Conservation (phyloP, 495 filamentous ascomycete genomes). For the Neurospora terricola region DNA sequence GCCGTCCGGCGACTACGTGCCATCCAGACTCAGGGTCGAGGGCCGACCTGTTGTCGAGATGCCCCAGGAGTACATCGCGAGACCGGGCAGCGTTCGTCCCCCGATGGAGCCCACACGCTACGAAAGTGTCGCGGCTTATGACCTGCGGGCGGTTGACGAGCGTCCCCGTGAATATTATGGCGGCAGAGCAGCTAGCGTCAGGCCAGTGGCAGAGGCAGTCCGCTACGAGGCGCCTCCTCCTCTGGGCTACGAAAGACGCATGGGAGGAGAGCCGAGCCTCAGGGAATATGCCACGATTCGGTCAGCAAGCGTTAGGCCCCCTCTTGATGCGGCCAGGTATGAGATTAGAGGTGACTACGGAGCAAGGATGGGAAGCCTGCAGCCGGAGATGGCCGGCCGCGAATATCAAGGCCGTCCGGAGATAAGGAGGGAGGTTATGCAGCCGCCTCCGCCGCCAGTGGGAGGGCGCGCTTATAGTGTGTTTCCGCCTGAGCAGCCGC, state of each 20-base stretch:
- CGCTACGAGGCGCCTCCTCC: constrained; percentile 43
- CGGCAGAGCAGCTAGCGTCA: constrained; percentile 45
- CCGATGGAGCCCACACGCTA: constrained; percentile 8
- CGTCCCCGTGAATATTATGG: constrained; percentile 37
- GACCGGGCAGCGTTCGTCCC: constrained; percentile 50
- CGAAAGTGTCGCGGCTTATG: constrained; percentile 10
- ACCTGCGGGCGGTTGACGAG: constrained; percentile 26
- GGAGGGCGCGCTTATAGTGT: constrained; percentile 34
- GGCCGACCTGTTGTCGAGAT: constrained; percentile 24
- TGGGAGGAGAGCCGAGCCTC: constrained; percentile 29
- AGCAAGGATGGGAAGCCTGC: constrained; percentile 23
- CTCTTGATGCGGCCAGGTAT: constrained; percentile 8
- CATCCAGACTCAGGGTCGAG: constrained; percentile 25
- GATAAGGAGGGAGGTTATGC: constrained; percentile 26
- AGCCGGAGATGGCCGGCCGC: constrained; percentile 30
- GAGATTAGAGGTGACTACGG: constrained; percentile 15
- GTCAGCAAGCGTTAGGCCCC: constrained; percentile 20
- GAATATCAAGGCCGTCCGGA: constrained; percentile 32
- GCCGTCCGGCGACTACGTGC: constrained; percentile 34
- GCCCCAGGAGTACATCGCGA: constrained; percentile 44
- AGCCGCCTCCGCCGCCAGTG: constrained; percentile 13
- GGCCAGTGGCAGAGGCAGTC: constrained; percentile 33
- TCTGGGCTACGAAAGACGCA: constrained; percentile 33
- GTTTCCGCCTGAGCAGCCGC: constrained; percentile 15
- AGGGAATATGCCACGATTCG: constrained; percentile 18